These are phyloP conservation scores for Zymoseptoria crescenta DNA, from an alignment of 2,329 filamentous ascomycete genomes.

Conservation along the genomic window DNA sequence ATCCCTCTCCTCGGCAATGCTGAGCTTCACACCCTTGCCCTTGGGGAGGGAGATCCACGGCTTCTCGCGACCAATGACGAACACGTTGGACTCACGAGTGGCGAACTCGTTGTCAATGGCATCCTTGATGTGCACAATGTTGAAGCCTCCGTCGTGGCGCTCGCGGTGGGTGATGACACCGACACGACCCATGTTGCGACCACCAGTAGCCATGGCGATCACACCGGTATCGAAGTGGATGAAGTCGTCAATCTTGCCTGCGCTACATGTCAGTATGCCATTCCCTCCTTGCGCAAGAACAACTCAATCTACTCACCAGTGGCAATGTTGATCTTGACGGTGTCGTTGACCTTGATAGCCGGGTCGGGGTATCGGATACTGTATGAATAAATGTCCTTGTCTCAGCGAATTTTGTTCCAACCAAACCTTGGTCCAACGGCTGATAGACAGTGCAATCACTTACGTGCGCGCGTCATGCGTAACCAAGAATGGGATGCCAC, in stretches of 20 bases:
- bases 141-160: conserved; percentile 99
- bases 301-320: conserved; percentile 51
- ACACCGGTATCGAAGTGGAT: conserved; percentile 98
- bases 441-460: conserved; percentile 95
- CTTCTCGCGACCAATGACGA: conserved; percentile 97
- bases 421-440: conserved; percentile 99
- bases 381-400: conserved; percentile 24
- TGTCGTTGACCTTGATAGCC: conserved; percentile 99
- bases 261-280: conserved; percentile 1
- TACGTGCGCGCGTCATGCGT: conserved; percentile 99
- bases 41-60: conserved; percentile 99
- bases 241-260: conserved; percentile 84
- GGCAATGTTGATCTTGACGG: conserved; percentile 95
- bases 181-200: conserved; percentile 99
- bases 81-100: conserved; percentile 98
- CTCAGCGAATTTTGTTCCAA: conserved; percentile 35
- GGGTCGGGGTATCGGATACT: conserved; percentile 99
- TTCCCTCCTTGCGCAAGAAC: not conserved
- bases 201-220: conserved; percentile 97
- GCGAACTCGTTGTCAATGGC: conserved; percentile 99
- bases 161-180: conserved; percentile 99
- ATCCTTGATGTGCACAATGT: conserved; percentile 96
- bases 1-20: conserved; percentile 98
- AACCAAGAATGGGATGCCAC: conserved; percentile 99
- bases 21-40: conserved; percentile 99